Base-by-base conservation (phyloP, 2,329 filamentous ascomycete genomes). In the Xylariaceae sp. region DNA sequence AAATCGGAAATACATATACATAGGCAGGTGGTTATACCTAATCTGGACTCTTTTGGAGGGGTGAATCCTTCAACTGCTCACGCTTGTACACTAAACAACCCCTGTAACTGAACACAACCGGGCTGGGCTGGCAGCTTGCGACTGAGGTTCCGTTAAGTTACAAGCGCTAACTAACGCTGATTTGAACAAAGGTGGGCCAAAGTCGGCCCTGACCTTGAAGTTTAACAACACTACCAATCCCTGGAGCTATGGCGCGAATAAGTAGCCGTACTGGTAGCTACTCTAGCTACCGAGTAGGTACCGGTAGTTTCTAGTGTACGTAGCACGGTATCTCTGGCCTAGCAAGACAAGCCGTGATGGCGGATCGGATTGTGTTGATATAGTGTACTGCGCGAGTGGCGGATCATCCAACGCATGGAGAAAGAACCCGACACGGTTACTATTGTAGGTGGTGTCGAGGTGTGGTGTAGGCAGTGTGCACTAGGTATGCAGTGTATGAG, bases 1-100 rank as follows among this genome's bases (percentile, higher is more conserved):
- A 72, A 65, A 71, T 75, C 73, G 74, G 74, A 72, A 75, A 73
- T 76, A 76, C 75, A 71, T 29, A 43, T n/a, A 26, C 41, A 43
- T n/a, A 29, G 21, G n/a, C n/a, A n/a, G n/a, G 16, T 43, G 21
- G 22, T 43, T 43, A 43, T 43, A n/a, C 41, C 41, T 29, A 43
- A 29, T 43, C 41, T 22, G 21, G 34, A 37, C 21, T 72, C 73
- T 68, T n/a, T n/a, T 75, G 66, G 71, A 71, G 70, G 68, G 65
- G 64, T 60, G 62, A 67, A 67, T 68, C 66, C 67, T 68, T 65
- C 63, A 62, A 61, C 54, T 63, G 56, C 54, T 58, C 47, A 55
- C 44, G 53, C 54, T 55, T 61, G 53, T 51, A 39, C 51, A 55
- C 61, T 51, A 40, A 51, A 55, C 60, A 57, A 66, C 64, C 67